Evolutionary conservation across 148 eudicot species (phyloP), one percentile per base, ranked within the genome.

Genomic region (Silene conica): DNA sequence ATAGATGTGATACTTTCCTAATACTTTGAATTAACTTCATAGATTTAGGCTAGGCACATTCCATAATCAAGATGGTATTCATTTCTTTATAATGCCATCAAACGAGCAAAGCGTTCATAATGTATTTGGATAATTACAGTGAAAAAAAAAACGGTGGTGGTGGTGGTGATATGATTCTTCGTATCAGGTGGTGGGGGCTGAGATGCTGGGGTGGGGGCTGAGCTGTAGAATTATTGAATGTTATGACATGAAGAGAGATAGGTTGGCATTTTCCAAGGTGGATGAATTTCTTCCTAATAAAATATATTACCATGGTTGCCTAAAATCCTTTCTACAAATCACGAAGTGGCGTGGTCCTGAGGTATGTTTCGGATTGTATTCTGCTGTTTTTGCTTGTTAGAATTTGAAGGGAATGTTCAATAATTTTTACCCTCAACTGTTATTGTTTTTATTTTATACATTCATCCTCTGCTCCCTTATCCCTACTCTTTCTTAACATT

Each of bases 301-400:
- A 75, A 73, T 92, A 28, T 96, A 96, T 82, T 96, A 92, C 83
- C 92, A 92, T 82, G 99, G 99, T 69, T 90, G 97, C 88, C 94
- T 95, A 21, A 95, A 95, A 73, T 78, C 86, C 65, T 96, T 96
- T 83, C 86, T 96, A 77, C 80, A 96, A 76, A 90, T 96, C 70
- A 96, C 99, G 5, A 90, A 95, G 85, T 96, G 99, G 99, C 87
- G 86, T 46, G 99, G 99, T 74, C 97, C 96, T 22, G 94, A 96
- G 99, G 99, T 92, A 82, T 67, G 58, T 52, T 15, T 26, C 21
- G 38, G 57, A 15, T 21, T 8, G 34, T 22, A 12, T 26, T 57
- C 45, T 43, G 22, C 48, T 67, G 23, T 60, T 71, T 65, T 58
- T 43, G 52, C 45, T 46, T 64, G 61, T 22, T 76, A 31, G 48